Evolutionary conservation across 2,329 filamentous ascomycete genomes (phyloP).

Genomic region (Aureobasidium sp.): DNA sequence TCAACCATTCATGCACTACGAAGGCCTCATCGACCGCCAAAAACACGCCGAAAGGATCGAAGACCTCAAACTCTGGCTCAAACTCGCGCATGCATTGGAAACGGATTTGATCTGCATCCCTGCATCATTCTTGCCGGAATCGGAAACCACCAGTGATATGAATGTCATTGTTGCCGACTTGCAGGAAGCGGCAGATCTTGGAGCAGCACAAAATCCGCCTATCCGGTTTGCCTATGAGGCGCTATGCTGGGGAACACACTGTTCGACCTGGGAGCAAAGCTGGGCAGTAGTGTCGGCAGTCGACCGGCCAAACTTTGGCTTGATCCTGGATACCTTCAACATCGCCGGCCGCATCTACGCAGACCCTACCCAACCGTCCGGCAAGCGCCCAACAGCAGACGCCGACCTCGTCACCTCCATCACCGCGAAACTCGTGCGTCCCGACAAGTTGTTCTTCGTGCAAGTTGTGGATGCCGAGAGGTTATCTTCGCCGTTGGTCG

Average conservation of each 20-base stretch:
- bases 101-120: constrained; percentile 72
- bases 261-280: constrained; percentile 63
- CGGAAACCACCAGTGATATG: constrained; percentile 45
- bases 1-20: constrained; percentile 73
- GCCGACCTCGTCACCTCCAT: constrained; percentile 27
- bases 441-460: constrained; percentile 62
- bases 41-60: constrained; percentile 52
- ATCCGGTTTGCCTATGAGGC: constrained; percentile 69
- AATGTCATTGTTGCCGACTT: constrained; percentile 57
- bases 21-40: constrained; percentile 60
- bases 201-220: constrained; percentile 42
- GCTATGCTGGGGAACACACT: constrained; percentile 63
- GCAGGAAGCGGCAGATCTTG: constrained; percentile 59
- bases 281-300: constrained; percentile 58
- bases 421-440: constrained; percentile 1
- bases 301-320: constrained; percentile 20
- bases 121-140: constrained; percentile 55
- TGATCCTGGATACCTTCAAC: constrained; percentile 22
- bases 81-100: constrained; percentile 54
- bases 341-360: constrained; percentile 23
- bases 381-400: constrained; percentile 18
- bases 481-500: constrained; percentile 48
- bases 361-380: constrained; percentile 16
- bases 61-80: constrained; percentile 63
- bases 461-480: constrained; percentile 70